Evolutionary conservation across 2,329 filamentous ascomycete species (phyloP).

Genomic region (Alternaria metachromatica): DNA sequence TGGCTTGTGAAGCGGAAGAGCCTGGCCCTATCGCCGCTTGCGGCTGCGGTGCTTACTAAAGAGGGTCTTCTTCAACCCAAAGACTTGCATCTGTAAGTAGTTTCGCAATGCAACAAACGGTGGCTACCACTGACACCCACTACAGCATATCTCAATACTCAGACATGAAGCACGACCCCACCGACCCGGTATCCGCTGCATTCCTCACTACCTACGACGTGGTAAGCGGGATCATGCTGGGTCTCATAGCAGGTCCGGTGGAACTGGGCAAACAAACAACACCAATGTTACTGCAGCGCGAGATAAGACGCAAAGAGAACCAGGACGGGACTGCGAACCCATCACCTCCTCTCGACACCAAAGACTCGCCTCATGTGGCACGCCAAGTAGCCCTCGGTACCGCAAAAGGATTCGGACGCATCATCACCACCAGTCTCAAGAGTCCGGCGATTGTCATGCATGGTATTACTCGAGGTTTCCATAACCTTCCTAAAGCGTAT

Average conservation of each 20-base stretch:
- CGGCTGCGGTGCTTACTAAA: conserved; percentile 35
- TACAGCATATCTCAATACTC: conserved; percentile 20
- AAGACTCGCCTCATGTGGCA: conserved; percentile 15
- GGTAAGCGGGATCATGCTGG: conserved; percentile 27
- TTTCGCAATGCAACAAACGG: background rate
- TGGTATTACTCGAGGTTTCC: conserved; percentile 80
- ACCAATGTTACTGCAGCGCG: background rate
- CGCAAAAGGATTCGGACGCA: conserved; percentile 69
- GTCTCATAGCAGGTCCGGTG: conserved; percentile 30
- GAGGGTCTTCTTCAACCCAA: conserved; percentile 30
- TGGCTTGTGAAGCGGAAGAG: conserved; percentile 37
- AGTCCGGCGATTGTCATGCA: conserved; percentile 83
- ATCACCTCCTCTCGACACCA: background rate
- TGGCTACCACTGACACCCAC: background rate
- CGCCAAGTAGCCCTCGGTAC: conserved; percentile 67
- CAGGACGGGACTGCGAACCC: background rate
- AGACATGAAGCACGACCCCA: conserved; percentile 27
- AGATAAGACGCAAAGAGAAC: background rate
- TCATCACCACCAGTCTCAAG: conserved; percentile 73
- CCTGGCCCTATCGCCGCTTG: conserved; percentile 33
- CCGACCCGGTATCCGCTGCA: conserved; percentile 29
- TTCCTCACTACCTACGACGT: conserved; percentile 31
- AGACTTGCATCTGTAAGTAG: conserved; percentile 38
- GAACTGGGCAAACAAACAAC: conserved; percentile 25
- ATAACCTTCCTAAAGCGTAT: conserved; percentile 83